Evolutionary conservation across 2,329 filamentous ascomycete species (phyloP).

Genomic region (Hypoxylon sp.): DNA sequence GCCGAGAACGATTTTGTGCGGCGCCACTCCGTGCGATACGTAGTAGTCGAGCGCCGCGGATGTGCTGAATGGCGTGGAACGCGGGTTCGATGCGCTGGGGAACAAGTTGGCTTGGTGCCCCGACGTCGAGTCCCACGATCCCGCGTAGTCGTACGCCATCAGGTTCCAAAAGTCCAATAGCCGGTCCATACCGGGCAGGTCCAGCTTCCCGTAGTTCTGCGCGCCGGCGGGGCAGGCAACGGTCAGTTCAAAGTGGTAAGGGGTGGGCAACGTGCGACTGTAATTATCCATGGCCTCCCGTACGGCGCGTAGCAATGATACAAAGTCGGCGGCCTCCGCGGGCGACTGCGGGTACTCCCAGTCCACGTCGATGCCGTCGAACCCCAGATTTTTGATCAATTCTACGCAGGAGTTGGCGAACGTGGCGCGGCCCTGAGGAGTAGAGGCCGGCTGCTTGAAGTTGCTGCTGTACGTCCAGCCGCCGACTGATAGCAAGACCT

Average conservation of each 20-base stretch:
- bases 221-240: constrained; percentile 74
- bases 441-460: constrained; percentile 81
- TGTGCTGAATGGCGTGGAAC: constrained; percentile 83
- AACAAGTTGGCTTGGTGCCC: constrained; percentile 88
- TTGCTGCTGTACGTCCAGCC: constrained; percentile 94
- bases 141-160: constrained; percentile 92
- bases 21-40: constrained; percentile 68
- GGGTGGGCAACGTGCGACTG: constrained; percentile 57
- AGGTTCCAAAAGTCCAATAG: constrained; percentile 82
- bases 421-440: constrained; percentile 72
- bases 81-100: constrained; percentile 67
- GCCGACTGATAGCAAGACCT: constrained; percentile 87
- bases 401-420: constrained; percentile 83
- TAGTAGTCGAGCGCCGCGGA: constrained; percentile 79
- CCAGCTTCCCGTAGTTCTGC: constrained; percentile 72
- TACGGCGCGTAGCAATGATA: constrained; percentile 69
- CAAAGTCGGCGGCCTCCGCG: constrained; percentile 68
- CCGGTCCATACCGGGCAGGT: constrained; percentile 73
- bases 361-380: constrained; percentile 78
- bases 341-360: constrained; percentile 74
- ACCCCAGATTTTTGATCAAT: constrained; percentile 83
- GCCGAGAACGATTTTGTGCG: constrained; percentile 84
- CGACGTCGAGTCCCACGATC: constrained; percentile 79
- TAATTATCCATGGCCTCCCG: constrained; percentile 72
- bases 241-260: constrained; percentile 72